phyloP scores from a whole-genome alignment of 106 monocot species.

The Agapanthus africanus region DNA sequence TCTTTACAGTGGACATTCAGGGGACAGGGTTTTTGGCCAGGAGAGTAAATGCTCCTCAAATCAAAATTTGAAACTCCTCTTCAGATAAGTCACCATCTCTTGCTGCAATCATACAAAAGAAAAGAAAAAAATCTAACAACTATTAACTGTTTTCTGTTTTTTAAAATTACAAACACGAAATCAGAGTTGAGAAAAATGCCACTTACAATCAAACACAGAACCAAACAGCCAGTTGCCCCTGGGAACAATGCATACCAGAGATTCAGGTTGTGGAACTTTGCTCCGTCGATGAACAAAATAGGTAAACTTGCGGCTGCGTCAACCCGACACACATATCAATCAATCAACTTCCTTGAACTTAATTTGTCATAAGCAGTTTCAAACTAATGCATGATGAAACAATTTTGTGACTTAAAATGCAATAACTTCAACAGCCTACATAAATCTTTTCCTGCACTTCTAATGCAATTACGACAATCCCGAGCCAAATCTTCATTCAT shows the following conservation, averaged over 20 bases:
- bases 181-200: not conserved
- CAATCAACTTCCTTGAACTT: no score
- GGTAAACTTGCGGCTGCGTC: constrained; percentile 88
- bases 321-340: no score
- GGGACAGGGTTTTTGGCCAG: no score
- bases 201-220: constrained; percentile 85
- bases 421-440: no score
- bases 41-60: not conserved
- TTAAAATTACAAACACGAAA: not conserved
- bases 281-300: constrained; percentile 79
- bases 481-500: no score
- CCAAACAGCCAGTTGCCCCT: constrained; percentile 65
- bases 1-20: no score
- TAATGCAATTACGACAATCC: no score
- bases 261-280: constrained; percentile 70
- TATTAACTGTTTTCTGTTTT: no score
- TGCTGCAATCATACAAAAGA: constrained; percentile 44
- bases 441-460: no score
- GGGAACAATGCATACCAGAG: constrained; percentile 87
- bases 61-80: constrained; percentile 75
- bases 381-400: no score
- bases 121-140: not conserved
- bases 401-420: no score
- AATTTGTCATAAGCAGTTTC: no score
- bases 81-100: constrained; percentile 62